These are phyloP conservation scores for Suhomyces chickasaworum DNA, from an alignment of 1,139 yeast species.

Conservation along the genomic window DNA sequence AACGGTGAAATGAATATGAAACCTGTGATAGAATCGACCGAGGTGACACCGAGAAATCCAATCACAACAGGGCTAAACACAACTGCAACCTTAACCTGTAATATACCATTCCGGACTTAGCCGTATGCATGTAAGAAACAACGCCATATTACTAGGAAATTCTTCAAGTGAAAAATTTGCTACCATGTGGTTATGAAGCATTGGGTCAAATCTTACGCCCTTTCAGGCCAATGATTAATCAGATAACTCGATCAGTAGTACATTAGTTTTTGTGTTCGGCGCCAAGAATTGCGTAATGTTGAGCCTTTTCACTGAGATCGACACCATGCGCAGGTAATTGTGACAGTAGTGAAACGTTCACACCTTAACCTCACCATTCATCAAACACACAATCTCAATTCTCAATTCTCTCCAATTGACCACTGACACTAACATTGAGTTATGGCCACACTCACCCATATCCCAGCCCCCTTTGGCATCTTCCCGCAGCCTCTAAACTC, in stretches of 20 bases:
- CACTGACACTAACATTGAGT: no score
- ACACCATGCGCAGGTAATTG: not conserved
- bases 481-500: not conserved
- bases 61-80: not conserved
- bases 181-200: not conserved
- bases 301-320: not conserved
- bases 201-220: not conserved
- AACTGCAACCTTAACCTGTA: not conserved
- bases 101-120: not conserved
- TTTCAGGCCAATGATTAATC: conserved; percentile 15
- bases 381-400: not conserved
- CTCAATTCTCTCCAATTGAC: no score
- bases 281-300: not conserved
- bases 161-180: not conserved
- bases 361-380: not conserved
- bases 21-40: no score
- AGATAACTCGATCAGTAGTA: conserved; percentile 12
- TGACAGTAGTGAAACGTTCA: not conserved
- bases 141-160: not conserved
- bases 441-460: no score
- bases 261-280: not conserved
- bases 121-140: conserved; percentile 1
- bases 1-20: no score
- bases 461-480: not conserved
- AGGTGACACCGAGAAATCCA: not conserved